A percentile compares a stretch with the other conserved stretches of the same genome.
Conservation (phyloP, 805 yeast species). For the Saccharomycopsis capsularis region DNA sequence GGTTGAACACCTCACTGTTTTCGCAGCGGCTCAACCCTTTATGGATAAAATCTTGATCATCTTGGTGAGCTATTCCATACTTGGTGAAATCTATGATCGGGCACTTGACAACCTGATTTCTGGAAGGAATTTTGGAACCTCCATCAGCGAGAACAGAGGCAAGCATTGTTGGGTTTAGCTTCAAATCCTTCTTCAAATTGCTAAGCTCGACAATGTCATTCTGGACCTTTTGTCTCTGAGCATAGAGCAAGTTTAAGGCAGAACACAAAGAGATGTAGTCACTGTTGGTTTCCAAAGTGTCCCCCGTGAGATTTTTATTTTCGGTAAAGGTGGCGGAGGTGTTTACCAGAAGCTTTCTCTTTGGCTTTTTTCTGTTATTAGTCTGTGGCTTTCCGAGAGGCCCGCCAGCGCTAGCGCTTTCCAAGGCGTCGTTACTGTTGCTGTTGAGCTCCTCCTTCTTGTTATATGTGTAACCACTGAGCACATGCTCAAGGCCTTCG, state of each 20-base stretch:
- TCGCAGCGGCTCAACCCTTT: no score
- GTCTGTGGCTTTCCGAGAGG: background rate
- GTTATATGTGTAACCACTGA: background rate
- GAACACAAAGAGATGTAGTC: constrained; percentile 20
- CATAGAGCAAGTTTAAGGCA: constrained; percentile 15
- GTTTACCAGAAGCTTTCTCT: background rate
- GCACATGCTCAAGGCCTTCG: background rate
- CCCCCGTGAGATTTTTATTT: background rate
- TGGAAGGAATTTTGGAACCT: constrained; percentile 7
- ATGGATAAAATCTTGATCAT: constrained; percentile 6
- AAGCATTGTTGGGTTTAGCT: constrained; percentile 6
- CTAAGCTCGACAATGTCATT: constrained; percentile 14
- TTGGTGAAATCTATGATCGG: constrained; percentile 20
- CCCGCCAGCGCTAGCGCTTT: background rate
- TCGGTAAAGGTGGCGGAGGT: background rate
- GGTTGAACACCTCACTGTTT: no score
- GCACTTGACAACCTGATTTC: constrained; percentile 18
- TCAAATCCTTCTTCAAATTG: constrained; percentile 11
- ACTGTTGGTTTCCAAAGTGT: constrained; percentile 5
- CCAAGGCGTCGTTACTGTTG: constrained; percentile 23
- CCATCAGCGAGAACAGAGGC: background rate
- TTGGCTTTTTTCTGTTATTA: background rate
- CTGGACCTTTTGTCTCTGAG: constrained; percentile 13
- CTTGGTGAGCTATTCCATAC: constrained; percentile 13
- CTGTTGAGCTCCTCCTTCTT: background rate